Evolutionary conservation across 345 rosid species (phyloP), one percentile per base, ranked within the genome.

Genomic region (Rhodomyrtus tomentosa): DNA sequence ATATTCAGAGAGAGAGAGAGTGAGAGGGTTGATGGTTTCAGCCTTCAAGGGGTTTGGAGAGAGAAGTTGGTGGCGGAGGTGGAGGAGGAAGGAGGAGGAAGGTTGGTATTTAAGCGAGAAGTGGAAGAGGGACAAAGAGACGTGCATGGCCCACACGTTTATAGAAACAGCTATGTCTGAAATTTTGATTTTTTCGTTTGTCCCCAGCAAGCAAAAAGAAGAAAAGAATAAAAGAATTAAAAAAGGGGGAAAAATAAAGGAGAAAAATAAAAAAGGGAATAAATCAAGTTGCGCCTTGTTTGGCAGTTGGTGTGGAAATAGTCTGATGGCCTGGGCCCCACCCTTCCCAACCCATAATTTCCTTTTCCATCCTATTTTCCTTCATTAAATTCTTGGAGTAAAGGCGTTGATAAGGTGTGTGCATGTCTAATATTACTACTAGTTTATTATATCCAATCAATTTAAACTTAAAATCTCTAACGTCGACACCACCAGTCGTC

Each of bases 21-120:
- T 38, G 80, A 58, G 82, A 82, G 48, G 4, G 84, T 52, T 51
- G 88, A 55, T 51, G 88, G 76, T 59, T 58, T 58, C 73, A 42
- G 82, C 82, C 90, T 80, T n/a, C n/a, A n/a, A n/a, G n/a, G 72
- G 82, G 48, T 32, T 62, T 62, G 42, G 76, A 62, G 76, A 62
- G 76, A 68, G 13, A 58, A 22, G 5, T 45, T 32, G 62, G 81
- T 68, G 32, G 84, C 38, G 82, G 82, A 51, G 81, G 88, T 59
- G 82, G 86, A 89, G 88, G 85, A 85, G 84, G 76, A 86, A 56
- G 86, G 82, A 2, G 48, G 83, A 86, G 90, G 91, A 84, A 84
- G 90, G 89, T 87, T 89, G 85, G 20, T 84, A 82, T 88, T 88
- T 90, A 92, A 83, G 73, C 80, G 76, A 13, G 51, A 42, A 20